Percentiles rank a stretch among this genome's conserved stretches.
Evolutionary conservation across 352 stramenopile genomes (phyloP).

Genomic region (Phytophthora cactorum): DNA sequence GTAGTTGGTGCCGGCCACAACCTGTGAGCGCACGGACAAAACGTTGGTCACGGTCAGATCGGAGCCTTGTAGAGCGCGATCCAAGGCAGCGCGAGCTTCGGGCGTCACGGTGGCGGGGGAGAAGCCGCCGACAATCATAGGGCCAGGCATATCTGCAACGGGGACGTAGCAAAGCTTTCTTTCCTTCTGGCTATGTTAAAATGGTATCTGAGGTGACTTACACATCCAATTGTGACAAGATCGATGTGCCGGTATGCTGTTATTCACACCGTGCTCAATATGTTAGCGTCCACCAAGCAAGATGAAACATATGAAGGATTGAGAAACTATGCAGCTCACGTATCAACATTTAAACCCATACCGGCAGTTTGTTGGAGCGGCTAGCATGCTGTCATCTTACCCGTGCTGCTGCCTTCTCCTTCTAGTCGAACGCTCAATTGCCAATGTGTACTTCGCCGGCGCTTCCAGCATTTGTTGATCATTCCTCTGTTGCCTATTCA

Average conservation of each 20-base stretch:
- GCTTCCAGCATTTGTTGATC: slow-evolving; percentile 9
- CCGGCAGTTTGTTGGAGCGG: not conserved
- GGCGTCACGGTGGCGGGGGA: slow-evolving; percentile 24
- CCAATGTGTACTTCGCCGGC: no score
- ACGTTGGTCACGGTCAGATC: slow-evolving; percentile 34
- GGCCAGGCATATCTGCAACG: slow-evolving; percentile 20
- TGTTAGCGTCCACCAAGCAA: slow-evolving; percentile 5
- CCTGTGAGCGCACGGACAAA: slow-evolving; percentile 39
- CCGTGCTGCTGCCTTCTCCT: slow-evolving; percentile 7
- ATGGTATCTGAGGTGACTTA: not conserved
- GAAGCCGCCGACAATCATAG: slow-evolving; percentile 35
- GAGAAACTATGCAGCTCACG: slow-evolving; percentile 19
- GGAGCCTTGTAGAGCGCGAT: slow-evolving; percentile 27
- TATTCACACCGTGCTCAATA: not conserved
- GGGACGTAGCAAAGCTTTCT: not conserved
- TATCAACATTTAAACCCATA: slow-evolving; percentile 36
- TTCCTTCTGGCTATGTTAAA: slow-evolving; percentile 16
- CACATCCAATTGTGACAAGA: not conserved
- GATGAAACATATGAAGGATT: slow-evolving; percentile 5
- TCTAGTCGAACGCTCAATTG: not conserved
- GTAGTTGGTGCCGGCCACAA: slow-evolving; percentile 52
- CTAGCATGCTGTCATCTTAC: not conserved
- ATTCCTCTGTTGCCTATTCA: slow-evolving; percentile 29
- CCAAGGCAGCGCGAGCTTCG: slow-evolving; percentile 27
- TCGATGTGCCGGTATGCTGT: no score